Base-by-base conservation (phyloP, 2,329 filamentous ascomycete genomes). In the Aspergillus fijiensis region DNA sequence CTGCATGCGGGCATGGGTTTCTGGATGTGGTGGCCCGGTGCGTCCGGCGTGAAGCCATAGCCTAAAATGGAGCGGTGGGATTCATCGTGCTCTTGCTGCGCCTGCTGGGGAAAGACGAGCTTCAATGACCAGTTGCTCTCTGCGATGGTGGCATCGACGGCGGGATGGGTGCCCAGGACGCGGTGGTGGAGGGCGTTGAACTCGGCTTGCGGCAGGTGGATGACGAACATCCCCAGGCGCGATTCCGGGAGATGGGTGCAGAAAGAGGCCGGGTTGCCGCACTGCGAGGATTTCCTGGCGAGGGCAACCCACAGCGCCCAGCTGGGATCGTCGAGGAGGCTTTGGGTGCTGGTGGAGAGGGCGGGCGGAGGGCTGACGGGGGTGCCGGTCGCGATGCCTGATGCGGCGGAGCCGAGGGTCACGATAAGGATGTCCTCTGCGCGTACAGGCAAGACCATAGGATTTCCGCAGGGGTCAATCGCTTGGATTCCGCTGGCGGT, bases 1-100 rank as follows among this genome's bases (percentile, higher is more conserved):
- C 74, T 73, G 59, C 78, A 80, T 21, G 71, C 65, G 7, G 70
- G 60, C 76, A 80, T 79, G 7, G 74, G 69, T 62, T 80, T 80
- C 58, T 74, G 67, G 47, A 78, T 67, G 59, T 68, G 75, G 60
- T 76, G 69, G 6, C 78, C 77, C 2, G 64, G 54, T 42, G 67
- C 62, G 16, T 73, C 71, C 1, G 77, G 75, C n/a, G 74, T 71
- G n/a, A 79, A 69, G 2, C 72, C 73, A 57, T 77, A 79, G 5
- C 77, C 76, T 77, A 77, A 79, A 49, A 79, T 49, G 25, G 21
- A 21, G 12, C 21, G 25, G 45, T 2, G 1, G 42, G 33, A 33
- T 4, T 29, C 16, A 12, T n/a, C 27, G 5, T 12, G 9, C 33
- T 35, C 11, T 10, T 35, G 33, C 33, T 35, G 33, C 27, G 2